Evolutionary conservation across 805 yeast species (phyloP), one percentile per base, ranked within the genome.

Genomic region (Candida parachauliodes): DNA sequence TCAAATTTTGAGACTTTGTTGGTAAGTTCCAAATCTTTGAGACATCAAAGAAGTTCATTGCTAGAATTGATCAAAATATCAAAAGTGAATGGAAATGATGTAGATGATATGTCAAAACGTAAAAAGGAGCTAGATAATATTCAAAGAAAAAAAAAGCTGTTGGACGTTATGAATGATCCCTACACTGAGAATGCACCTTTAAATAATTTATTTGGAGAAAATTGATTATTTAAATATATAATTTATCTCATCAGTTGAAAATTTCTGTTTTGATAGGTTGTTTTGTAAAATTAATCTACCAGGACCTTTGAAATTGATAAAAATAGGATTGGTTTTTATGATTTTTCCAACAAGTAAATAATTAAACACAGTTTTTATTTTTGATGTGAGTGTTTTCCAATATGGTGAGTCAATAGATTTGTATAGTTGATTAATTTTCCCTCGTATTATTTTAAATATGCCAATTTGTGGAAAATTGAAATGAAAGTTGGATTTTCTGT

Each of bases 21-120:
- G 32, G 74, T 77, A 35, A 73, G 72, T 34, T 79, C 87, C n/a
- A 75, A 80, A 55, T 72, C 80, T 32, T 65, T 83, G 47, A 75
- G 88, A 45, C 93, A 85, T 50, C 95, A 88, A 62, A 72, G 95
- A 45, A 79, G 83, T 17, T 79, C 88, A 18, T 74, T 89, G 60
- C 60, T 87, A 42, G 93, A 85, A 43, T 78, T 87, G 55, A 70
- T 89, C n/a, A 72, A 78, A 34, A 70, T 76, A 39, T 76, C 83
- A 15, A 79, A 78, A 44, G 77, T 68, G 47, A 50, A 49, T 25
- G 43, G 31, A 8, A 33, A 36, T 19, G 15, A 19, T 5, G 68
- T 61, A 18, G 71, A 65, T 16, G 68, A 60, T 34, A 72, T 64
- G 61, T 65, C 57, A 55, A 76, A 62, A 53, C 72, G 77, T 54